phyloP scores from a whole-genome alignment of 495 filamentous ascomycete genomes.

The Aeminium ludgeri region DNA sequence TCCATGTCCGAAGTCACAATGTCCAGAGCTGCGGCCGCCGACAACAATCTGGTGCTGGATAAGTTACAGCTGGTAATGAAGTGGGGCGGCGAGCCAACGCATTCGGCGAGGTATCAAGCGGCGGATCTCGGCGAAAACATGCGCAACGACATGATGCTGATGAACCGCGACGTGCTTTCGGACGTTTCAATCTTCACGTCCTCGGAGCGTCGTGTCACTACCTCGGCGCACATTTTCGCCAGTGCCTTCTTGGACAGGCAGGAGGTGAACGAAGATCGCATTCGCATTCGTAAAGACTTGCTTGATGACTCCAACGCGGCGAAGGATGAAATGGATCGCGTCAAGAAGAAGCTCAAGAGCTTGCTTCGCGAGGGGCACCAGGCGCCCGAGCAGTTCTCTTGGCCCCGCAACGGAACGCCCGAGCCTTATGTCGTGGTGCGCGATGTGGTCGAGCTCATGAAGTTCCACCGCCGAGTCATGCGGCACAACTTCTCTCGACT shows the following conservation, averaged over 20 bases:
- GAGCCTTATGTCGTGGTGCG: constrained; percentile 81
- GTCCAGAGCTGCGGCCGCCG: constrained; percentile 74
- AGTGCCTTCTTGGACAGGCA: constrained; percentile 77
- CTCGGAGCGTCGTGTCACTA: constrained; percentile 83
- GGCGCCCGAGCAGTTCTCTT: constrained; percentile 85
- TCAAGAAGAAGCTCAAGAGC: constrained; percentile 95
- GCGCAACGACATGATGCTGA: constrained; percentile 81
- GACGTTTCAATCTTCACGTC: constrained; percentile 88
- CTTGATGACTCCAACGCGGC: constrained; percentile 97
- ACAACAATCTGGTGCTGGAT: constrained; percentile 77
- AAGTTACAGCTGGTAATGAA: constrained; percentile 97
- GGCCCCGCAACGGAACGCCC: constrained; percentile 82
- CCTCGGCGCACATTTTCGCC: constrained; percentile 93
- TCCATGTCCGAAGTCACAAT: constrained; percentile 74
- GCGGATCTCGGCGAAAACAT: constrained; percentile 90
- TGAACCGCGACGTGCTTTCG: constrained; percentile 80
- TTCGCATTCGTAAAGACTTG: constrained; percentile 81
- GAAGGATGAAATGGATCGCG: constrained; percentile 98
- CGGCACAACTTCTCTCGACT: constrained; percentile 73
- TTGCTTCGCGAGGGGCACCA: constrained; percentile 73
- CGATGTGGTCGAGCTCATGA: constrained; percentile 92
- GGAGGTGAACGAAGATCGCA: constrained; percentile 64
- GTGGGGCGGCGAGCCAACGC: constrained; percentile 96
- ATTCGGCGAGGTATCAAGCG: constrained; percentile 88
- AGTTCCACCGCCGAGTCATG: constrained; percentile 90